Evolutionary conservation across 768 basidiomycete genomes (phyloP).

Genomic region (Russula brevipes): DNA sequence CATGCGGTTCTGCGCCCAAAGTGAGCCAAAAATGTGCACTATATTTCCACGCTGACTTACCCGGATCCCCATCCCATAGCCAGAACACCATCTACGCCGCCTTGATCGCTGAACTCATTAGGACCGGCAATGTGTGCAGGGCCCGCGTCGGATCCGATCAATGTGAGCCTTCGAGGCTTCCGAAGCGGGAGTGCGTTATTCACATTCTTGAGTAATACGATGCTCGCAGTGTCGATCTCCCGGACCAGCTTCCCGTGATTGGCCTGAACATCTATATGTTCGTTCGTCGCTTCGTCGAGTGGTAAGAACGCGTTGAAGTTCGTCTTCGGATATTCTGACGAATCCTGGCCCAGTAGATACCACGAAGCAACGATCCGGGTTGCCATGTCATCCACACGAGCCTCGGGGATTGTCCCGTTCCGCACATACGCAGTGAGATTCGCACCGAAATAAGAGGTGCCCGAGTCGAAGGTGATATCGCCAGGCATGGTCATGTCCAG

Average conservation of each 20-base stretch:
- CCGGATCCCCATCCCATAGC: conserved; percentile 94
- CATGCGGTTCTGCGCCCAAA: conserved; percentile 46
- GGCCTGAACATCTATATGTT: conserved; percentile 60
- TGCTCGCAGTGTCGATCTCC: conserved; percentile 69
- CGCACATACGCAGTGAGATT: conserved; percentile 64
- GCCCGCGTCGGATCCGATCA: conserved; percentile 55
- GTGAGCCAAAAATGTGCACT: neutral
- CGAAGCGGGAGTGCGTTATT: conserved; percentile 11
- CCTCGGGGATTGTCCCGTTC: conserved; percentile 63
- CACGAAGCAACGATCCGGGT: conserved; percentile 69
- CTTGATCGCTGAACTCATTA: conserved; percentile 43
- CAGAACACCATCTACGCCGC: conserved; percentile 54
- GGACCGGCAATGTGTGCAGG: conserved; percentile 39
- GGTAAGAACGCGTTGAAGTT: conserved; percentile 67
- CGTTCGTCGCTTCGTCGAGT: conserved; percentile 49
- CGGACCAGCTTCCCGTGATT: conserved; percentile 65
- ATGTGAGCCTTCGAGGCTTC: conserved; percentile 51
- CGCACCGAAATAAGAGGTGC: conserved; percentile 53
- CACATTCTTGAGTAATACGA: conserved; percentile 42
- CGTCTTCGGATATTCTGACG: conserved; percentile 50
- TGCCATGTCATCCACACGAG: conserved; percentile 76
- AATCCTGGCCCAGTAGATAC: conserved; percentile 64
- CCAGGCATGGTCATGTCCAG: conserved; percentile 67
- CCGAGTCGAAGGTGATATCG: conserved; percentile 43
- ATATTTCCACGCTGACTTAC: conserved; percentile 5